Percentiles rank a stretch among this genome's conserved stretches.
These are phyloP conservation scores for Trametes cinnabarina DNA, from an alignment of 768 basidiomycete genomes.

Conservation along the genomic window DNA sequence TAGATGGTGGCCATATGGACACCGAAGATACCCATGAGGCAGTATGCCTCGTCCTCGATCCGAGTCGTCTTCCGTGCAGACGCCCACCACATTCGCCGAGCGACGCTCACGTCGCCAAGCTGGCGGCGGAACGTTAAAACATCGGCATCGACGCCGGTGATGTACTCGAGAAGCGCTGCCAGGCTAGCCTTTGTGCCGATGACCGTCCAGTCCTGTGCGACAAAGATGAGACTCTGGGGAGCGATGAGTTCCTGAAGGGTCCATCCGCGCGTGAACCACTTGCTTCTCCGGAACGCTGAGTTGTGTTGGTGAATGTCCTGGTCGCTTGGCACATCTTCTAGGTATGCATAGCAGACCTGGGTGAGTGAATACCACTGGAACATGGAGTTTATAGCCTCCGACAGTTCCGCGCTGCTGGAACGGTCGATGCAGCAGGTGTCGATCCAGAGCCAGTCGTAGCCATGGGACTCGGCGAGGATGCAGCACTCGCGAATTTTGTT, in stretches of 20 bases:
- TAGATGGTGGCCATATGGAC: slow-evolving; percentile 15
- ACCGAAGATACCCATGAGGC: slow-evolving; percentile 17
- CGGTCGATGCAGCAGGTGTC: slow-evolving; percentile 18
- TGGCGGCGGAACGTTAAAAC: slow-evolving; percentile 12
- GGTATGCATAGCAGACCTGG: slow-evolving; percentile 12
- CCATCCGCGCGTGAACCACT: slow-evolving; percentile 17
- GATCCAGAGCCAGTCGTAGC: slow-evolving; percentile 18
- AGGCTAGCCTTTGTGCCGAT: slow-evolving; percentile 15
- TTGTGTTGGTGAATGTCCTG: neutral
- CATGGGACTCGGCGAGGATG: slow-evolving; percentile 10
- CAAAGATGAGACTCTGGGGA: slow-evolving; percentile 8
- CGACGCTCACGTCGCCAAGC: slow-evolving; percentile 15
- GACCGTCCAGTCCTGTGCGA: slow-evolving; percentile 8
- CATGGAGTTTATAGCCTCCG: slow-evolving; percentile 13
- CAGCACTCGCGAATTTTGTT: slow-evolving; percentile 13
- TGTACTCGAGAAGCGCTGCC: slow-evolving; percentile 2
- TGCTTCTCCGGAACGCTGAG: neutral
- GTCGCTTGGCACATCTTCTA: slow-evolving; percentile 7
- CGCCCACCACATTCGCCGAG: slow-evolving; percentile 19
- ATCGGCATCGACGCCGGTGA: slow-evolving; percentile 16
- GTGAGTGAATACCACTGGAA: slow-evolving; percentile 9
- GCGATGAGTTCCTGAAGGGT: slow-evolving; percentile 17
- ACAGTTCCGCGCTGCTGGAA: slow-evolving; percentile 13
- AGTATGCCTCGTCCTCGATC: slow-evolving; percentile 17
- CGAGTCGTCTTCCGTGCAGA: slow-evolving; percentile 10